Percentiles rank a stretch among this genome's conserved stretches.
Conservation (phyloP, 371 early-diverging fungal species). For the Rhizomucor miehei region DNA sequence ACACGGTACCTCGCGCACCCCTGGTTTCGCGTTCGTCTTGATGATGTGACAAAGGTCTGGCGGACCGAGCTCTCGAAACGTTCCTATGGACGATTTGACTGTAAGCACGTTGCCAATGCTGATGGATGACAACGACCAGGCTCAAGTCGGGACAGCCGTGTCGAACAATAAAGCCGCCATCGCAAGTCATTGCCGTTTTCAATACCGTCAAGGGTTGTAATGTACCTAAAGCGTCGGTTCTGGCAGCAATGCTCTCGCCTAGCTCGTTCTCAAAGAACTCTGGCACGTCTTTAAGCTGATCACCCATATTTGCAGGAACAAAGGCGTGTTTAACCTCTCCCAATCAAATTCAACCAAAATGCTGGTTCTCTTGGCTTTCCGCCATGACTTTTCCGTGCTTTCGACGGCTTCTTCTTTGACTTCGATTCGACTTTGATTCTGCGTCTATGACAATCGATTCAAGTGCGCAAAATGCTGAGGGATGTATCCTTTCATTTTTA, state of each 20-base stretch:
- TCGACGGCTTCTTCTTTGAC: no score
- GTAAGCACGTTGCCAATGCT: neutral
- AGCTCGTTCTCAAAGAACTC: conserved; percentile 92
- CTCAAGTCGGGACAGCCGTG: neutral
- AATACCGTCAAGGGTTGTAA: no score
- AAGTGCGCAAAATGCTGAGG: no score
- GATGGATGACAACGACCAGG: conserved; percentile 6
- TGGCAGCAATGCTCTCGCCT: conserved; percentile 80
- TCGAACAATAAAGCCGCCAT: no score
- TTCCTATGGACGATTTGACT: conserved; percentile 39
- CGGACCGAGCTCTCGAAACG: conserved; percentile 92
- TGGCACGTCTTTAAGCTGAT: conserved; percentile 74
- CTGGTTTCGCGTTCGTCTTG: conserved; percentile 81
- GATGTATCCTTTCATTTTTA: no score
- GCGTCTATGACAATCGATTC: no score
- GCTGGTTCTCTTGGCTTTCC: no score
- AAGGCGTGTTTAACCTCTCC: neutral
- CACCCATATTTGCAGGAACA: conserved; percentile 29
- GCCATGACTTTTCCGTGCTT: no score
- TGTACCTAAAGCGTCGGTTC: conserved; percentile 90
- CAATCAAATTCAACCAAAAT: no score
- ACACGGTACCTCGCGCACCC: conserved; percentile 71
- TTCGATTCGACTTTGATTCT: no score
- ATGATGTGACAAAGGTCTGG: conserved; percentile 95
- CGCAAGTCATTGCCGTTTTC: neutral